These are phyloP conservation scores for Phaseolus coccineus DNA, from an alignment of 331 rosid genomes.

Conservation along the genomic window DNA sequence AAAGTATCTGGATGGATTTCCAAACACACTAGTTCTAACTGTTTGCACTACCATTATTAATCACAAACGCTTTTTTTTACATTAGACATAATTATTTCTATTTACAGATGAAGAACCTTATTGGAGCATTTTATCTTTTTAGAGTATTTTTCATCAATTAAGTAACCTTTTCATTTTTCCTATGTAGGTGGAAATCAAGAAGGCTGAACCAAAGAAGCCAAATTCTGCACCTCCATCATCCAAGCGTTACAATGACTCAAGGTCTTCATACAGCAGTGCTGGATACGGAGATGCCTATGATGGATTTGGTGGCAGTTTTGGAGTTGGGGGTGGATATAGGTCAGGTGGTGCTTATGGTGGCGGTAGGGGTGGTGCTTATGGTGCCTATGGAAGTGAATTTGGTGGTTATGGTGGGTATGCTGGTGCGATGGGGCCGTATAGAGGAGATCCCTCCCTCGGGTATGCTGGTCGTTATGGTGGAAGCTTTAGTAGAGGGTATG, in stretches of 20 bases:
- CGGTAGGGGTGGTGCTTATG: slow-evolving; percentile 66
- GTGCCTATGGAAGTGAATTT: slow-evolving; percentile 79
- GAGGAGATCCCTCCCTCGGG: slow-evolving; percentile 85
- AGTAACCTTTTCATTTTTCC: slow-evolving; percentile 26
- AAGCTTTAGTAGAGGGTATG: slow-evolving; percentile 85
- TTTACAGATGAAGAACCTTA: background rate
- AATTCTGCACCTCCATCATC: slow-evolving; percentile 79
- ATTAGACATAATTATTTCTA: background rate
- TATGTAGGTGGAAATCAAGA: slow-evolving; percentile 92
- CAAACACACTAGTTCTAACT: slow-evolving; percentile 4
- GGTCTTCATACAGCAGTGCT: slow-evolving; percentile 72
- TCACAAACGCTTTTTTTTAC: background rate
- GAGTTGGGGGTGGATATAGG: slow-evolving; percentile 75
- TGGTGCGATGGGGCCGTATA: slow-evolving; percentile 77
- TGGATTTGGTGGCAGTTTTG: slow-evolving; percentile 75
- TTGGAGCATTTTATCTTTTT: background rate
- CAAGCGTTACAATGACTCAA: slow-evolving; percentile 78
- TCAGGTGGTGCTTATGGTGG: slow-evolving; percentile 70
- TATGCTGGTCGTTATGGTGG: slow-evolving; percentile 87
- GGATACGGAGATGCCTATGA: slow-evolving; percentile 85
- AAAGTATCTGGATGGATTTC: background rate
- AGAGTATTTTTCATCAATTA: background rate
- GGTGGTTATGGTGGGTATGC: slow-evolving; percentile 86
- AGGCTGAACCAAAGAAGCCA: slow-evolving; percentile 95
- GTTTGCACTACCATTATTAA: background rate